Conservation (phyloP, 2,329 filamentous ascomycete species). For the Sclerotinia glacialis region DNA sequence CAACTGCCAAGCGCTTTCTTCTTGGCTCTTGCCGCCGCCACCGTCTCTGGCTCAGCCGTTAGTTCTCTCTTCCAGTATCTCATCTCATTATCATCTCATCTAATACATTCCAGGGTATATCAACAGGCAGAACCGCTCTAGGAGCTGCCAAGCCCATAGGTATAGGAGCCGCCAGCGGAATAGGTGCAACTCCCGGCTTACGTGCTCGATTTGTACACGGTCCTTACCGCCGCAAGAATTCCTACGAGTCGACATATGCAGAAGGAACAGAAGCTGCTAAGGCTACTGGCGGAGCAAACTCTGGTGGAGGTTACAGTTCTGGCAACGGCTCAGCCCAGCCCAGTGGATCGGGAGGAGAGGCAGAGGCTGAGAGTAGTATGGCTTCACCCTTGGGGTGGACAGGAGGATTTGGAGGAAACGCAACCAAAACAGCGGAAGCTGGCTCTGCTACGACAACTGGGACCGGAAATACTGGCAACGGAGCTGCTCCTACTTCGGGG, state of each 20-base stretch:
- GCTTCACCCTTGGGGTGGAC: not conserved
- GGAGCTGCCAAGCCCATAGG: not conserved
- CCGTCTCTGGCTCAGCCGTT: constrained; percentile 29
- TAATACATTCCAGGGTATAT: constrained; percentile 20
- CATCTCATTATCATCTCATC: not conserved
- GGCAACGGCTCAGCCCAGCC: not conserved
- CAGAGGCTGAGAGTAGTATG: not conserved
- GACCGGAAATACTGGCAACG: not conserved
- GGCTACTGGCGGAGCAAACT: not conserved
- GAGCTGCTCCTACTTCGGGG: not conserved
- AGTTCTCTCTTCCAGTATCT: not conserved
- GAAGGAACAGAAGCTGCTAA: not conserved
- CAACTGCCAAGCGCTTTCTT: constrained; percentile 34
- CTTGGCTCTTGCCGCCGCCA: constrained; percentile 29
- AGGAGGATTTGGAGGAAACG: not conserved
- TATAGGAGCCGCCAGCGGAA: constrained; percentile 15
- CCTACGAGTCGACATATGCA: not conserved
- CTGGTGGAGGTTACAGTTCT: not conserved
- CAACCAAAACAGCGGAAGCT: not conserved
- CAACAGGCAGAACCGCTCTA: not conserved
- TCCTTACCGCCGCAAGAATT: constrained; percentile 2
- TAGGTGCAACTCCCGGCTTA: not conserved
- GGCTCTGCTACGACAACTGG: not conserved
- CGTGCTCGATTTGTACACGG: not conserved
- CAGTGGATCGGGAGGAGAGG: not conserved